Evolutionary conservation across 169 alveolate genomes (phyloP).

Genomic region (Eimeria mitis): DNA sequence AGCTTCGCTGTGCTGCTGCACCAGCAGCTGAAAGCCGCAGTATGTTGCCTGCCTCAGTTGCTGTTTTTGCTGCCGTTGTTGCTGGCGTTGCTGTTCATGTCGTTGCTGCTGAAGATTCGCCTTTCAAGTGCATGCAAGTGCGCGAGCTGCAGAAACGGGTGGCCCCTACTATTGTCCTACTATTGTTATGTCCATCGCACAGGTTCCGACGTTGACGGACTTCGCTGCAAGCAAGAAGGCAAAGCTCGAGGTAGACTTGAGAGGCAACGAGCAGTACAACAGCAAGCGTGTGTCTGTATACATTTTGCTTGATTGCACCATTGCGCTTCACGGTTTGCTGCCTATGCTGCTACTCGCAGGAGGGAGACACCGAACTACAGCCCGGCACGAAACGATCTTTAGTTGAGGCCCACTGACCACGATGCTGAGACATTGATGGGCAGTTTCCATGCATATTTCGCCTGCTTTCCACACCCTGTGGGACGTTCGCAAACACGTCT

Average conservation of each 20-base stretch:
- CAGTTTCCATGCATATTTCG: too few relatives aligned
- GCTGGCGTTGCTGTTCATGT: neutral
- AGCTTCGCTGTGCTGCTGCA: slow-evolving; percentile 29
- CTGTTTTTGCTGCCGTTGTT: neutral
- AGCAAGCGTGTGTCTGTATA: neutral
- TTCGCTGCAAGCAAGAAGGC: slow-evolving; percentile 39
- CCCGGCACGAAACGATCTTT: slow-evolving; percentile 14
- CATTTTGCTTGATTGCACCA: neutral
- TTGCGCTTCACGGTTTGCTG: neutral
- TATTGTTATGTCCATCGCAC: neutral
- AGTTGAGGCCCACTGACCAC: slow-evolving; percentile 49
- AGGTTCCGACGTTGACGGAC: slow-evolving; percentile 56
- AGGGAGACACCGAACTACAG: neutral
- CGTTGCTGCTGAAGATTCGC: neutral
- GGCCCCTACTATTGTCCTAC: neutral
- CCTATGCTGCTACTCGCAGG: neutral
- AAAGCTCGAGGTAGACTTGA: neutral
- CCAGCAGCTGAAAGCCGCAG: slow-evolving; percentile 60
- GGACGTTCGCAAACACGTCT: too few relatives aligned
- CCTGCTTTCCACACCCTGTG: too few relatives aligned
- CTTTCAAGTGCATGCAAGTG: neutral
- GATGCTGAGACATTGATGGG: neutral
- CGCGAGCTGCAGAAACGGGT: too few relatives aligned
- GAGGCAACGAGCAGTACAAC: neutral
- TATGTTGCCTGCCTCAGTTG: slow-evolving; percentile 1